A percentile compares a stretch with the other conserved stretches of the same genome.
Evolutionary conservation across 148 eudicot genomes (phyloP).

Genomic region (Limonium bicolor): DNA sequence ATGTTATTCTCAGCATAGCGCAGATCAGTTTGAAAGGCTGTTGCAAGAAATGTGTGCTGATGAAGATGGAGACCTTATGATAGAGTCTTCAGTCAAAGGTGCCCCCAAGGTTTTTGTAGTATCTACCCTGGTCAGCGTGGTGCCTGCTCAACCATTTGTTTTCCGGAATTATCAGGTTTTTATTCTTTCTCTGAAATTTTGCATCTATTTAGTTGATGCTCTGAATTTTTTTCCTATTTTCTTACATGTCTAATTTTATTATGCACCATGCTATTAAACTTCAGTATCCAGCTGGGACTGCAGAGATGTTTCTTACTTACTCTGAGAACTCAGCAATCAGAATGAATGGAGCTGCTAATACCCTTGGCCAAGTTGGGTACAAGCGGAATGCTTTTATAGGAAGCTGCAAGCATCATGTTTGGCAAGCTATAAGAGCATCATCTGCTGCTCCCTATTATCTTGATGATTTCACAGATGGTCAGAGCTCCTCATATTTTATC

Average conservation of each 20-base stretch:
- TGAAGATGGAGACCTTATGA: slow-evolving; percentile 89
- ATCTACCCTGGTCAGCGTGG: slow-evolving; percentile 77
- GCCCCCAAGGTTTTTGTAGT: slow-evolving; percentile 91
- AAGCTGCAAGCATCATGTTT: slow-evolving; percentile 88
- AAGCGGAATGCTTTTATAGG: slow-evolving; percentile 81
- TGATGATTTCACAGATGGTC: slow-evolving; percentile 96
- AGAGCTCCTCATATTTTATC: neutral
- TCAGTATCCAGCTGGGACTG: slow-evolving; percentile 97
- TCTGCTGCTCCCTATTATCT: slow-evolving; percentile 99
- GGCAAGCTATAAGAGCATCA: slow-evolving; percentile 99
- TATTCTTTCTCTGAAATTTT: neutral
- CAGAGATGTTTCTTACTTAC: slow-evolving; percentile 59
- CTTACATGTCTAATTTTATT: neutral
- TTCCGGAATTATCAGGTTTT: slow-evolving; percentile 97
- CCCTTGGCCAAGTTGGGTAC: slow-evolving; percentile 55
- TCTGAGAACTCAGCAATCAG: slow-evolving; percentile 59
- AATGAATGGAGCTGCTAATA: slow-evolving; percentile 40
- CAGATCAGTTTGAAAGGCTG: slow-evolving; percentile 93
- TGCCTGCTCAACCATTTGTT: slow-evolving; percentile 91
- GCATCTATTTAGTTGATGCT: neutral
- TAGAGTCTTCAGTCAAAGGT: slow-evolving; percentile 82
- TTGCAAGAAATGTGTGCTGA: slow-evolving; percentile 95
- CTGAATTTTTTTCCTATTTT: neutral
- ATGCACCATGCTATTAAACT: slow-evolving; percentile 7
- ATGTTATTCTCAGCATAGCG: slow-evolving; percentile 88